A percentile compares a stretch with the other conserved stretches of the same genome.
Conservation (phyloP, 441 rosid genomes). For the Arabidopsis lyrata region DNA sequence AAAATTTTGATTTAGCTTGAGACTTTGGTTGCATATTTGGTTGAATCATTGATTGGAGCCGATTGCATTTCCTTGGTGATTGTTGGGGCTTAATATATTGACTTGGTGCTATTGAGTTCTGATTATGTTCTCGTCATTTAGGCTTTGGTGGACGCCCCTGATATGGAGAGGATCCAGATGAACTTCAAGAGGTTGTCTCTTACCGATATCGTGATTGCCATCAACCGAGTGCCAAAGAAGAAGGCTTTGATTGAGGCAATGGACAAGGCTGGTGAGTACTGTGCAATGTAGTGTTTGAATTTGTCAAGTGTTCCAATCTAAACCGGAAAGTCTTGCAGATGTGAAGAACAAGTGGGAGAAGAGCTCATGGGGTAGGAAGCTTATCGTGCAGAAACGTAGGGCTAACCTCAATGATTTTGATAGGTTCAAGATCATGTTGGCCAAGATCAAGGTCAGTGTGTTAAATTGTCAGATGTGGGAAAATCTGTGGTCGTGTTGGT, state of each 20-base stretch:
- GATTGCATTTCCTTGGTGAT: not conserved
- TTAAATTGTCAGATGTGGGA: not conserved
- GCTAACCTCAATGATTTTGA: constrained; percentile 87
- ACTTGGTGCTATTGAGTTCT: not conserved
- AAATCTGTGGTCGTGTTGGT: not conserved
- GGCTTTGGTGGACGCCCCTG: constrained; percentile 91
- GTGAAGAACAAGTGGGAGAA: constrained; percentile 90
- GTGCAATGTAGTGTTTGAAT: not conserved
- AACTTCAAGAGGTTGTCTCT: constrained; percentile 85
- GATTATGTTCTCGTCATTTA: constrained; percentile 32
- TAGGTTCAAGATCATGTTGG: constrained; percentile 91
- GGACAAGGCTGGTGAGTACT: constrained; percentile 81
- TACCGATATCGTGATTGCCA: constrained; percentile 79
- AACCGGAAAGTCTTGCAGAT: constrained; percentile 46
- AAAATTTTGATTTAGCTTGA: no score
- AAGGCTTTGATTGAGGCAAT: constrained; percentile 81
- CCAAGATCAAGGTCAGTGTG: constrained; percentile 75
- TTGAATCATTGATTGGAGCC: no score
- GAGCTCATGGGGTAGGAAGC: constrained; percentile 91
- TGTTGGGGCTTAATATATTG: not conserved
- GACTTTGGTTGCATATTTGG: no score
- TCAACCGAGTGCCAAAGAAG: constrained; percentile 83
- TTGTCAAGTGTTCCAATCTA: not conserved
- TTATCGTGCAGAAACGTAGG: constrained; percentile 83
- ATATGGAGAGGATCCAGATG: constrained; percentile 87